Percentiles rank a stretch among this genome's conserved stretches.
phyloP scores from a whole-genome alignment of 805 yeast species.

The Barnettozyma californica region DNA sequence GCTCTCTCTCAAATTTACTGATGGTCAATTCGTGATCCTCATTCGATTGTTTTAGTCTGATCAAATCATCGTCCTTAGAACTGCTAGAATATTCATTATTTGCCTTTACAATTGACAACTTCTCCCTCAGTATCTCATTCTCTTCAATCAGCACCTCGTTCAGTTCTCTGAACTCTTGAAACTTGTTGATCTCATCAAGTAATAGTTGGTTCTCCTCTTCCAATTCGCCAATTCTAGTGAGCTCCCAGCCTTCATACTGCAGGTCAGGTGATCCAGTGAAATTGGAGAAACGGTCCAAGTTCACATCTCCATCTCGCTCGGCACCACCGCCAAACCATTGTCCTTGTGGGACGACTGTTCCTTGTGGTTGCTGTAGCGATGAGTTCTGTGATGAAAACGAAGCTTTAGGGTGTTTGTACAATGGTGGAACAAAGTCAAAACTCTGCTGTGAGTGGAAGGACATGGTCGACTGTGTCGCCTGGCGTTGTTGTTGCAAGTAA shows the following conservation, averaged over 20 bases:
- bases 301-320: not conserved
- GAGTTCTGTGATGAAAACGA: not conserved
- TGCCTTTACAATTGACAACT: constrained; percentile 4
- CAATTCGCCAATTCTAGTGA: constrained; percentile 6
- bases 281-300: constrained; percentile 5
- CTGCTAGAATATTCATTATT: constrained; percentile 1
- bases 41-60: not conserved
- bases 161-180: constrained; percentile 8
- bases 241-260: constrained; percentile 11
- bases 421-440: constrained; percentile 8
- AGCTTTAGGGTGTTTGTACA: not conserved
- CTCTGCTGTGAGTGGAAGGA: constrained; percentile 5
- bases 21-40: not conserved
- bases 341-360: constrained; percentile 5
- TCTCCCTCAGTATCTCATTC: constrained; percentile 9
- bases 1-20: not conserved
- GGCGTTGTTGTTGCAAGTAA: constrained; percentile 3
- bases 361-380: not conserved
- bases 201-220: constrained; percentile 9
- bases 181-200: constrained; percentile 5
- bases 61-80: constrained; percentile 4
- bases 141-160: constrained; percentile 12
- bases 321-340: constrained; percentile 7
- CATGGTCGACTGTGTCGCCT: constrained; percentile 1
- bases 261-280: constrained; percentile 12